These are phyloP conservation scores for Boletus chippewaensis DNA, from an alignment of 1,284 basidiomycete species.

Conservation along the genomic window DNA sequence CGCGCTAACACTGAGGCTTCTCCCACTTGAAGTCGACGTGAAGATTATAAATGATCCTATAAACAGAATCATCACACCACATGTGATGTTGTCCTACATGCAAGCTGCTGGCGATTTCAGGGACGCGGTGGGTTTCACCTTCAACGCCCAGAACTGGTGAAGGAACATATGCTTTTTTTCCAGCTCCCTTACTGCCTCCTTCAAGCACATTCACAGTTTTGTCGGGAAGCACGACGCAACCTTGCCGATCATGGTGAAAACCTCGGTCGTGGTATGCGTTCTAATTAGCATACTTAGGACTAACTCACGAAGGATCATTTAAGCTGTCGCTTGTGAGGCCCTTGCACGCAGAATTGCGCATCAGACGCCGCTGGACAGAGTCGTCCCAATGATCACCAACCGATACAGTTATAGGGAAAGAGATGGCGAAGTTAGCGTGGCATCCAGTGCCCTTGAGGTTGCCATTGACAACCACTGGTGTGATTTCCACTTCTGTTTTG, in stretches of 20 bases:
- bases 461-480: slow-evolving; percentile 59
- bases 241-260: slow-evolving; percentile 86
- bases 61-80: slow-evolving; percentile 64
- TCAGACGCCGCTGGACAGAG: slow-evolving; percentile 51
- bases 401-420: slow-evolving; percentile 67
- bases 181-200: slow-evolving; percentile 77
- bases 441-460: slow-evolving; percentile 28
- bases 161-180: background rate
- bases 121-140: slow-evolving; percentile 56
- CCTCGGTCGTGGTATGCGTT: slow-evolving; percentile 56
- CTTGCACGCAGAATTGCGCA: slow-evolving; percentile 81
- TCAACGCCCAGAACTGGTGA: background rate
- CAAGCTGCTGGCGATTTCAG: slow-evolving; percentile 70
- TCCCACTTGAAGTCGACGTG: slow-evolving; percentile 75
- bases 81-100: slow-evolving; percentile 59
- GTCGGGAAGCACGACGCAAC: slow-evolving; percentile 66
- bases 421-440: slow-evolving; percentile 48
- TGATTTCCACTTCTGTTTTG: slow-evolving; percentile 11
- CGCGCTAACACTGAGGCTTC: slow-evolving; percentile 66
- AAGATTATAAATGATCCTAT: slow-evolving; percentile 56
- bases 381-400: slow-evolving; percentile 68
- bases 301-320: background rate
- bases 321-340: slow-evolving; percentile 81
- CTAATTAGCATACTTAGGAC: background rate
- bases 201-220: slow-evolving; percentile 73